phyloP scores from a whole-genome alignment of 2,329 filamentous ascomycete species.

The Trichoderma simmonsii region DNA sequence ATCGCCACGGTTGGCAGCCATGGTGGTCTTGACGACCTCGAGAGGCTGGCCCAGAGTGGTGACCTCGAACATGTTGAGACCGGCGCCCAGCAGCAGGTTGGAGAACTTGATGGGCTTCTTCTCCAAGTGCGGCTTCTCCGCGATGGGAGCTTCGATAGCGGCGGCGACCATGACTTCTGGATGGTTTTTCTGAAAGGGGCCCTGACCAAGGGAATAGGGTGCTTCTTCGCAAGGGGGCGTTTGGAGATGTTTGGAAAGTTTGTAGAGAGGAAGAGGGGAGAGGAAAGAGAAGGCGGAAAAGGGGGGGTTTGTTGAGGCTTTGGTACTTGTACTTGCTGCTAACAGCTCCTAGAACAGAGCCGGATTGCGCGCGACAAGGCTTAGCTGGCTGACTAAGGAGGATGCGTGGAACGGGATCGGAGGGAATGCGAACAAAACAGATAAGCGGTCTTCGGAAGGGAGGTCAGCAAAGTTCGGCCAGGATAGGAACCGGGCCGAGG shows the following conservation, averaged over 20 bases:
- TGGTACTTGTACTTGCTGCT: constrained; percentile 11
- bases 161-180: constrained; percentile 61
- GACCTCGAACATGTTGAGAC: constrained; percentile 93
- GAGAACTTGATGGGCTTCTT: constrained; percentile 99
- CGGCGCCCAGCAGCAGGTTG: constrained; percentile 91
- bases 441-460: constrained; percentile 3
- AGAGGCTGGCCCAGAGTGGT: constrained; percentile 71
- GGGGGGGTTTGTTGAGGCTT: constrained; percentile 8
- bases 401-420: constrained; percentile 3
- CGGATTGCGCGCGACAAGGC: constrained; percentile 14
- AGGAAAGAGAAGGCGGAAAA: not conserved
- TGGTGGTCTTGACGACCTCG: constrained; percentile 99
- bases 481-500: constrained; percentile 13
- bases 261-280: not conserved
- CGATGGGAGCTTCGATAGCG: constrained; percentile 47
- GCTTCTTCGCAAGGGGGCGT: constrained; percentile 69
- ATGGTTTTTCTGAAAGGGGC: constrained; percentile 55
- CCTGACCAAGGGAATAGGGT: constrained; percentile 97
- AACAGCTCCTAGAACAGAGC: not conserved
- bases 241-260: constrained; percentile 10
- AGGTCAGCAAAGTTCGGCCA: constrained; percentile 7
- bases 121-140: constrained; percentile 61
- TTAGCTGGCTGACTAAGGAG: constrained; percentile 14
- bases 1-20: constrained; percentile 94
- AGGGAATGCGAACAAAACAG: not conserved